These are phyloP conservation scores for Fraxinus greggii DNA, from an alignment of 305 asterid genomes.

Conservation along the genomic window DNA sequence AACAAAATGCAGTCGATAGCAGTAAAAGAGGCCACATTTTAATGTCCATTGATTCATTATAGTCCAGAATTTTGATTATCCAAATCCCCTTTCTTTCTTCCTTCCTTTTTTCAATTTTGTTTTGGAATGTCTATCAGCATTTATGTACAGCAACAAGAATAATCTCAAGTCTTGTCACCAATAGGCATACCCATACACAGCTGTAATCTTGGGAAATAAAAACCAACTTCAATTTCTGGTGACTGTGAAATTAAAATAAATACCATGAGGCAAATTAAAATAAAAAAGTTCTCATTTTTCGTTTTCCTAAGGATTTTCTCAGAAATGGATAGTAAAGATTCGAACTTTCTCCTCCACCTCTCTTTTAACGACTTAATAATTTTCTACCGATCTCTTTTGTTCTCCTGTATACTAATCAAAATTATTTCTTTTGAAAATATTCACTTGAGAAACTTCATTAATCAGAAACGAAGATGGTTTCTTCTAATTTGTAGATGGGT, in stretches of 20 bases:
- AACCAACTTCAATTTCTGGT: background rate
- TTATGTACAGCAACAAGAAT: background rate
- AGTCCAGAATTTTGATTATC: no score
- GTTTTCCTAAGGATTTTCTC: slow-evolving; percentile 23
- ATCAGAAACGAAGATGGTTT: background rate
- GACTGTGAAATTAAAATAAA: background rate
- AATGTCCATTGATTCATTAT: no score
- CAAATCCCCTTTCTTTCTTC: no score
- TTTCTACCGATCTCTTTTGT: background rate
- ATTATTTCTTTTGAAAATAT: no score
- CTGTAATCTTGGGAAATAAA: background rate
- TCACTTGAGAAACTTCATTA: background rate
- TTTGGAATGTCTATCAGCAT: background rate
- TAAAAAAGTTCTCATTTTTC: background rate
- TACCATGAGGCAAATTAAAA: background rate
- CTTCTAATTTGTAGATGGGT: no score
- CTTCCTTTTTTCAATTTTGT: no score
- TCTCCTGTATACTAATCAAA: background rate
- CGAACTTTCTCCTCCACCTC: background rate
- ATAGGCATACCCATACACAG: background rate
- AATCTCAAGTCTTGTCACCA: background rate
- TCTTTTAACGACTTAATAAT: background rate
- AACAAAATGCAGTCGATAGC: no score
- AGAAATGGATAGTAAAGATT: background rate
- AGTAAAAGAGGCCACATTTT: no score